These are phyloP conservation scores for Daldinia decipiens DNA, from an alignment of 495 filamentous ascomycete species.

Conservation along the genomic window DNA sequence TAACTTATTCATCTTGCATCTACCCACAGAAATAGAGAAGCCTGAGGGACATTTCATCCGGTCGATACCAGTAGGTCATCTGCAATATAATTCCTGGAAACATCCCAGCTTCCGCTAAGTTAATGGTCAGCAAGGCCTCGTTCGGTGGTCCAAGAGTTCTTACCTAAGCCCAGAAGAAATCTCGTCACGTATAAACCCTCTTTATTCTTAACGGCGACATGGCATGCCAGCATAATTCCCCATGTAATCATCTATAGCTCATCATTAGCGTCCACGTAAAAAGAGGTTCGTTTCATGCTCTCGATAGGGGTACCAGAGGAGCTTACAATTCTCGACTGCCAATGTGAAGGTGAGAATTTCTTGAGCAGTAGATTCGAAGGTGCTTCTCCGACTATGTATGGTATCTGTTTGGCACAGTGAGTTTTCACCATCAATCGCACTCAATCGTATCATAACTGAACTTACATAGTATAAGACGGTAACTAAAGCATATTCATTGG, in stretches of 20 bases:
- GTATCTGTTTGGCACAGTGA: slow-evolving; percentile 49
- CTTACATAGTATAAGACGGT: slow-evolving; percentile 49
- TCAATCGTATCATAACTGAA: neutral
- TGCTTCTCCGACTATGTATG: slow-evolving; percentile 58
- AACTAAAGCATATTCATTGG: slow-evolving; percentile 49
- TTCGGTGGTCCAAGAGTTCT: neutral
- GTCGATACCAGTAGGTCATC: slow-evolving; percentile 58
- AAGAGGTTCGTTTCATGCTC: neutral
- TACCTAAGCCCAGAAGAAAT: slow-evolving; percentile 52
- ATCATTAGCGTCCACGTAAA: slow-evolving; percentile 8
- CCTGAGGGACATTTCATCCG: slow-evolving; percentile 55
- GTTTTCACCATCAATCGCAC: slow-evolving; percentile 9
- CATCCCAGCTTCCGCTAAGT: slow-evolving; percentile 53
- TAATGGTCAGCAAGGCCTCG: slow-evolving; percentile 6
- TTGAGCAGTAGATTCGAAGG: slow-evolving; percentile 57
- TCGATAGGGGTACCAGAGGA: neutral
- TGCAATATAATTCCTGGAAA: slow-evolving; percentile 56
- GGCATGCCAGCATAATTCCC: slow-evolving; percentile 51
- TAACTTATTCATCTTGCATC: neutral
- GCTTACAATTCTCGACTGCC: slow-evolving; percentile 53
- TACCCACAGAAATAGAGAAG: slow-evolving; percentile 51
- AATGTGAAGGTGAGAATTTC: slow-evolving; percentile 51
- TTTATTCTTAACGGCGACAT: slow-evolving; percentile 52
- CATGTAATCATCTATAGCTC: slow-evolving; percentile 45
- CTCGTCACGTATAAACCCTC: slow-evolving; percentile 50